Evolutionary conservation across 306 rosid genomes (phyloP).

Genomic region (Luffa acutangula): DNA sequence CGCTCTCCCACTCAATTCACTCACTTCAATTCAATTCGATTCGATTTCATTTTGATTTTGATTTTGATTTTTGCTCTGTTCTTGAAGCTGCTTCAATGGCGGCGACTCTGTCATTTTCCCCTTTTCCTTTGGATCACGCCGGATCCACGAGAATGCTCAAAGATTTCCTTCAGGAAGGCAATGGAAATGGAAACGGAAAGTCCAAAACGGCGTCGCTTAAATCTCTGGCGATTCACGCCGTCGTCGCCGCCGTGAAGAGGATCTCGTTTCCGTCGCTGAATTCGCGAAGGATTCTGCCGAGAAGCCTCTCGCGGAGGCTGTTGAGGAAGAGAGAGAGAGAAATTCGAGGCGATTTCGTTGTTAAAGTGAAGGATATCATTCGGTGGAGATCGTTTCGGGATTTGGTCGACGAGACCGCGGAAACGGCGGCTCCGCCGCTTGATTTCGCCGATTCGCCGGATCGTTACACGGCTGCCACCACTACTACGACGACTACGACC

Average conservation of each 20-base stretch:
- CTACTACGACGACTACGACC: slow-evolving; percentile 2
- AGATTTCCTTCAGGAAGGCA: slow-evolving; percentile 37
- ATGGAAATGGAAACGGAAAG: too few species aligned
- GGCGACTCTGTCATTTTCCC: background rate
- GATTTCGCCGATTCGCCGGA: slow-evolving; percentile 20
- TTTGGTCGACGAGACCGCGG: slow-evolving; percentile 17
- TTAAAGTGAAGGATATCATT: slow-evolving; percentile 51
- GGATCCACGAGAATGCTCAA: slow-evolving; percentile 33
- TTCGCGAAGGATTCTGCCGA: slow-evolving; percentile 30
- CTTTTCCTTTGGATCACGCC: background rate
- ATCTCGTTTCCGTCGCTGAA: slow-evolving; percentile 31
- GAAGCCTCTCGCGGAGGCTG: slow-evolving; percentile 37
- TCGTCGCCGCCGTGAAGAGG: slow-evolving; percentile 37
- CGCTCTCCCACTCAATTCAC: background rate
- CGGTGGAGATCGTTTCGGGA: slow-evolving; percentile 75
- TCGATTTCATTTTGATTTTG: background rate
- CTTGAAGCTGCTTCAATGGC: slow-evolving; percentile 1
- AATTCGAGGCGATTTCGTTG: slow-evolving; percentile 17
- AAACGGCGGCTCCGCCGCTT: slow-evolving; percentile 15
- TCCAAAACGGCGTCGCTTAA: background rate
- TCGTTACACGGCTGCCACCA: slow-evolving; percentile 17
- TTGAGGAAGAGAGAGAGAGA: slow-evolving; percentile 10
- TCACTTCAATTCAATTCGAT: background rate
- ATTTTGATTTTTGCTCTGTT: background rate
- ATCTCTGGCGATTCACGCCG: slow-evolving; percentile 24